A percentile compares a stretch with the other conserved stretches of the same genome.
These are phyloP conservation scores for Curvularia lunata DNA, from an alignment of 2,329 filamentous ascomycete species.

Conservation along the genomic window DNA sequence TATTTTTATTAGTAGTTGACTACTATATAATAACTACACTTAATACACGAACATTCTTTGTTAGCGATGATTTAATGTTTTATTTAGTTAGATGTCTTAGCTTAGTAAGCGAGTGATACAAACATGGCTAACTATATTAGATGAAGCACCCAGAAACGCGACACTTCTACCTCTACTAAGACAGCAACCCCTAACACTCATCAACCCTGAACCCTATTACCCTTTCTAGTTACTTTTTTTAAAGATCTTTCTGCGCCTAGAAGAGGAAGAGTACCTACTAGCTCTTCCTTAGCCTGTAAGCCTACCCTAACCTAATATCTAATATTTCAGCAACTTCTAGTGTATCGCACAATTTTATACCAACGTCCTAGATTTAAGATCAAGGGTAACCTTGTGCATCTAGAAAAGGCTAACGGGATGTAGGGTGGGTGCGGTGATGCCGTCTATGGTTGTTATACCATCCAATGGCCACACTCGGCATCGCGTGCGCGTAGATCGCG, in stretches of 20 bases:
- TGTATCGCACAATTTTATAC: background rate
- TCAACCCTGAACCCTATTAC: background rate
- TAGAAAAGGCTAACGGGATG: slow-evolving; percentile 8
- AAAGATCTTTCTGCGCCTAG: background rate
- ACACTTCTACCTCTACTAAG: background rate
- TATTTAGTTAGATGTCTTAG: too few relatives aligned
- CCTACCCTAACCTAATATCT: background rate
- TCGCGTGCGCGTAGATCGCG: slow-evolving; percentile 34
- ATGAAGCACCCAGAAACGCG: background rate
- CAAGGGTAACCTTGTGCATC: background rate
- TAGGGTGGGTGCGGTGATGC: slow-evolving; percentile 28
- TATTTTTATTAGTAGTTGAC: too few relatives aligned
- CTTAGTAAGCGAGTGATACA: too few relatives aligned
- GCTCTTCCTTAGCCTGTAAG: background rate
- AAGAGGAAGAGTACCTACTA: background rate
- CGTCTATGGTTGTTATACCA: slow-evolving; percentile 37
- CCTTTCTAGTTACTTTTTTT: background rate
- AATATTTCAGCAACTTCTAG: background rate
- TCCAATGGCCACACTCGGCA: slow-evolving; percentile 24
- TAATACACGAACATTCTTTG: too few relatives aligned
- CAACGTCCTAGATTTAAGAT: background rate
- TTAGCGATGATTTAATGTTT: too few relatives aligned
- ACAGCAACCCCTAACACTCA: background rate
- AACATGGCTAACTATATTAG: background rate
- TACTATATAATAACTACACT: too few relatives aligned